Base-by-base conservation (phyloP, 2,329 filamentous ascomycete genomes). In the Aspergillus candidus region DNA sequence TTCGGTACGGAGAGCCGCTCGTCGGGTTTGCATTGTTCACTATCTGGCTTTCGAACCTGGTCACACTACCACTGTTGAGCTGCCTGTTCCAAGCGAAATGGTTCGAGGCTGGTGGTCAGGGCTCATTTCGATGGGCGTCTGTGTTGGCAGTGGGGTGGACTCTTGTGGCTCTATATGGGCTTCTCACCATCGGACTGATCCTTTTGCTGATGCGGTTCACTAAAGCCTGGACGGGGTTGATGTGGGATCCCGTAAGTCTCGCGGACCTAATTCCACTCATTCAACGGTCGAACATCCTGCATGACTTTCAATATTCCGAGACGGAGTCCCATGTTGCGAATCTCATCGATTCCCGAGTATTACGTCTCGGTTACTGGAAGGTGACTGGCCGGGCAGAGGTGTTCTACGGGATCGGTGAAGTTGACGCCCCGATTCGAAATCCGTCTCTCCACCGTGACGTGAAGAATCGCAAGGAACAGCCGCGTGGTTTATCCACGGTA, bases 311-410 rank as follows among this genome's bases (percentile, higher is more conserved):
- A 11, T 79, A 80, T 3, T 81, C 83, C 0, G 84, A 90, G 55
- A 78, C 80, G 0, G 74, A 80, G 35, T 56, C 59, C 3, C 52
- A 62, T 4, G 65, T 68, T 0, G 49, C 54, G 73, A 50, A 73
- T 78, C 35, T 71, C 67, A 39, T 77, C 72, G 57, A 78, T 74
- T 48, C 64, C 12, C 79, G 79, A 51, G 71, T 77, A 4, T 82
- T 91, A 55, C 77, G 85, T 35, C 75, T 96, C n/a, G 88, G 90
- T 6, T 94, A 94, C 66, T 96, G 90, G 88, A 79, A 79, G 46
- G 80, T 82, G 18, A 80, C 82, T 13, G 80, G 80, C 43, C 74
- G 75, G 48, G 75, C 78, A 14, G 80, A 82, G 14, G 72, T 88
- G 18, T 94, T 93, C 74, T 89, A 94, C 60, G 81, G 82, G 2